These are phyloP conservation scores for Haplographium delicatum DNA, from an alignment of 495 filamentous ascomycete genomes.

Conservation along the genomic window DNA sequence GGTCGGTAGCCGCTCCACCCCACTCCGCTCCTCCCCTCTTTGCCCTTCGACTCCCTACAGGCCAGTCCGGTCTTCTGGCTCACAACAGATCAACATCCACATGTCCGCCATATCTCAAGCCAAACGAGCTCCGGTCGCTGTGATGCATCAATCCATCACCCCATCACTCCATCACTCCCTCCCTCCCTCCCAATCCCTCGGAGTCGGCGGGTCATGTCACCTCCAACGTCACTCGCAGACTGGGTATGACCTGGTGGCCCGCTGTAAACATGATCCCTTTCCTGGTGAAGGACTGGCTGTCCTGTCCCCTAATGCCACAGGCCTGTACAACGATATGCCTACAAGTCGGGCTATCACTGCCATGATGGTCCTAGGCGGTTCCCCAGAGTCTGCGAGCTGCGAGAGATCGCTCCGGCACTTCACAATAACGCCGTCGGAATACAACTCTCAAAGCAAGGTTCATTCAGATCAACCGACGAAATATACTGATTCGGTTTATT, in stretches of 20 bases:
- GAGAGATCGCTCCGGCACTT: conserved; percentile 9
- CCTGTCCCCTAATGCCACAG: neutral
- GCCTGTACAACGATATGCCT: neutral
- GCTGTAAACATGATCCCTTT: neutral
- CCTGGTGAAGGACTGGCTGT: neutral
- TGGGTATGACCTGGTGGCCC: neutral
- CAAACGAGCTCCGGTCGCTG: conserved; percentile 6
- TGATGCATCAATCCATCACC: too few species aligned
- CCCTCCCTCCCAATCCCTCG: conserved; percentile 11
- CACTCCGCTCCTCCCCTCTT: too few species aligned
- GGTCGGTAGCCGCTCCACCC: too few species aligned
- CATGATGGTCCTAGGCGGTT: too few species aligned
- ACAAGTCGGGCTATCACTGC: neutral
- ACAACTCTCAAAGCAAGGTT: neutral
- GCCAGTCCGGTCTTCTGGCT: too few species aligned
- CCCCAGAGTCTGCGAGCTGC: neutral
- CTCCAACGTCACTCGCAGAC: conserved; percentile 1
- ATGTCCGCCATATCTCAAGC: too few species aligned
- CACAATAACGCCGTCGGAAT: neutral
- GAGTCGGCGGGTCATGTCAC: conserved; percentile 5
- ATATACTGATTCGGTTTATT: neutral
- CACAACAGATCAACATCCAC: too few species aligned
- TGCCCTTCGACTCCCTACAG: too few species aligned
- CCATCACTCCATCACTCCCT: conserved; percentile 1
- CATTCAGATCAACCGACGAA: neutral